Conservation (phyloP, 345 rosid genomes). For the Cochlearia excelsa region DNA sequence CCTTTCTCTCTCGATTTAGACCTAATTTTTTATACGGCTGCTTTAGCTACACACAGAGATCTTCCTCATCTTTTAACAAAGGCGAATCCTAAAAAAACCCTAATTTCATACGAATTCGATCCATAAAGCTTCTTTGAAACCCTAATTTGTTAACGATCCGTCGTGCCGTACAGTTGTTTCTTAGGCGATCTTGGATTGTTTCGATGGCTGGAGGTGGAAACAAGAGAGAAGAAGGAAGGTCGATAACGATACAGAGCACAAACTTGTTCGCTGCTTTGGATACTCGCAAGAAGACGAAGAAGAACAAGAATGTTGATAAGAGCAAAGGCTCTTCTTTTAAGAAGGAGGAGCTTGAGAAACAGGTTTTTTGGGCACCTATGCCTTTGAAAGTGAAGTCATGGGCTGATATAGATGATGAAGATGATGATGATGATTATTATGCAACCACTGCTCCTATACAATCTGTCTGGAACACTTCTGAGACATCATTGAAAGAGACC, state of each 20-base stretch:
- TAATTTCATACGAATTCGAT: too few relatives aligned
- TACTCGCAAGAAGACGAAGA: conserved; percentile 59
- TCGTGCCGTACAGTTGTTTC: too few relatives aligned
- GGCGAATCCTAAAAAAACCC: not conserved
- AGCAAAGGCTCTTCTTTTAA: conserved; percentile 43
- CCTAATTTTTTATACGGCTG: conserved; percentile 33
- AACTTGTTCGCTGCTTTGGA: conserved; percentile 62
- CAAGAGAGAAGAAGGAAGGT: conserved; percentile 47
- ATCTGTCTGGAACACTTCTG: conserved; percentile 42
- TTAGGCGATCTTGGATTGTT: conserved; percentile 1
- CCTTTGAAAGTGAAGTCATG: conserved; percentile 50
- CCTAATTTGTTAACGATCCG: too few relatives aligned
- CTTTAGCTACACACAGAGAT: conserved; percentile 13
- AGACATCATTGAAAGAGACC: conserved; percentile 29
- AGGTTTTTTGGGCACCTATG: conserved; percentile 53
- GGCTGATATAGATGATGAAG: conserved; percentile 64
- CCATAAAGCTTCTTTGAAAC: too few relatives aligned
- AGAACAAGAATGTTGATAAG: conserved; percentile 44
- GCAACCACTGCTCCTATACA: conserved; percentile 51
- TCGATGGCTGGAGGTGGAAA: conserved; percentile 49
- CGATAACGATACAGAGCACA: conserved; percentile 48
- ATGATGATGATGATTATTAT: conserved; percentile 51
- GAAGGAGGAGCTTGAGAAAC: conserved; percentile 43
- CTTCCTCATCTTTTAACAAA: conserved; percentile 23
- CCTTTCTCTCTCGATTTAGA: conserved; percentile 10